Percentiles rank a stretch among this genome's conserved stretches.
phyloP scores from a whole-genome alignment of 2,329 filamentous ascomycete species.

The Cladosporium colombiae region DNA sequence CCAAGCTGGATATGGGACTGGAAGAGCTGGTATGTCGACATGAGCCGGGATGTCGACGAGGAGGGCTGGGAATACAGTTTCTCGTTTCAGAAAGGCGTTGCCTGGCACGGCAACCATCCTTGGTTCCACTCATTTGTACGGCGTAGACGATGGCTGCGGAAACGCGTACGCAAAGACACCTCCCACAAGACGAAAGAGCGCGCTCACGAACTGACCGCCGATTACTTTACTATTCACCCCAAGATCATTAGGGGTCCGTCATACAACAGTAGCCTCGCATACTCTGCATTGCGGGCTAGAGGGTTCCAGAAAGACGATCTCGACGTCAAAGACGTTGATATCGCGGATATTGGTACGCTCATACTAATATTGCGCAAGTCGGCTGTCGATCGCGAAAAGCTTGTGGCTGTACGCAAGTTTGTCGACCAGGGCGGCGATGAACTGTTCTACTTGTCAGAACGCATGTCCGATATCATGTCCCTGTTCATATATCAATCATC shows the following conservation, averaged over 20 bases:
- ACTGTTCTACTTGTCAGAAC: slow-evolving; percentile 68
- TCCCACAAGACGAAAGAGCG: slow-evolving; percentile 48
- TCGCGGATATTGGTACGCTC: slow-evolving; percentile 67
- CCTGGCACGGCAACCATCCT: slow-evolving; percentile 81
- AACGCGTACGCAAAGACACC: slow-evolving; percentile 65
- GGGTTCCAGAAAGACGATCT: slow-evolving; percentile 38
- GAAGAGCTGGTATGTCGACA: slow-evolving; percentile 72
- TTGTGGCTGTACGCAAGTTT: slow-evolving; percentile 79
- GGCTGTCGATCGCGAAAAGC: slow-evolving; percentile 87
- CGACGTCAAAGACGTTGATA: slow-evolving; percentile 53
- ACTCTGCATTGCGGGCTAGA: slow-evolving; percentile 9
- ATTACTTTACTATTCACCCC: slow-evolving; percentile 75
- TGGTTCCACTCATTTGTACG: slow-evolving; percentile 98
- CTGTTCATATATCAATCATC: slow-evolving; percentile 89
- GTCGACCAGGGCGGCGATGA: slow-evolving; percentile 75
- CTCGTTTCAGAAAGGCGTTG: slow-evolving; percentile 62
- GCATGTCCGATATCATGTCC: slow-evolving; percentile 83
- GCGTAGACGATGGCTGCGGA: slow-evolving; percentile 81
- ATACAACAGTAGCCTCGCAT: slow-evolving; percentile 25
- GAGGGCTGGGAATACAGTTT: slow-evolving; percentile 97
- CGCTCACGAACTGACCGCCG: slow-evolving; percentile 68
- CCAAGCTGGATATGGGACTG: slow-evolving; percentile 92
- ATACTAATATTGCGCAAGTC: slow-evolving; percentile 67
- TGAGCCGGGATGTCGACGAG: slow-evolving; percentile 80
- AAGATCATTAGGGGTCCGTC: slow-evolving; percentile 28